Evolutionary conservation across 108 stramenopile species (phyloP).

Genomic region (Hondaea fermentalgiana): DNA sequence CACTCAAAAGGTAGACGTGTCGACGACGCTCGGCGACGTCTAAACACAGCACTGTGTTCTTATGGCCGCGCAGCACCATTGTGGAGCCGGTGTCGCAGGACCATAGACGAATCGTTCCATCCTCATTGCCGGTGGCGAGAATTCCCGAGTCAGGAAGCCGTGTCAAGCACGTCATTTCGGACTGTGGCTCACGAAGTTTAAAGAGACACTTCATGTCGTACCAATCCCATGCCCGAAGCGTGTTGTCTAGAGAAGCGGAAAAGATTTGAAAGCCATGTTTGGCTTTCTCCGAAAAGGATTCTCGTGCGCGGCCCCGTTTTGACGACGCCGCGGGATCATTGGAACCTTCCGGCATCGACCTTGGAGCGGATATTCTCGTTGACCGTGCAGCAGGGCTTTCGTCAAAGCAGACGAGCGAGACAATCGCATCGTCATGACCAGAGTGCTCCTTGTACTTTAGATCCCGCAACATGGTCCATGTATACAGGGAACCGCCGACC

Average conservation of each 20-base stretch:
- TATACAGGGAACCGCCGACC: background rate
- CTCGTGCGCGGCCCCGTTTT: background rate
- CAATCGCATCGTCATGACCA: background rate
- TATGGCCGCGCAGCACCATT: background rate
- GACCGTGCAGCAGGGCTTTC: background rate
- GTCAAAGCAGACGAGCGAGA: background rate
- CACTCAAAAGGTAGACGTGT: background rate
- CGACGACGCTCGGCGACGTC: background rate
- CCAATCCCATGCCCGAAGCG: background rate
- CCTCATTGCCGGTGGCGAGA: background rate
- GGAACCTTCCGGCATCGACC: background rate
- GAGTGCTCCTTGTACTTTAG: background rate
- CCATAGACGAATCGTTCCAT: background rate
- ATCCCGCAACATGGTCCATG: background rate
- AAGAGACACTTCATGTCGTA: slow-evolving; percentile 3
- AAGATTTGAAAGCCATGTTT: background rate
- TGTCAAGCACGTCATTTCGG: background rate
- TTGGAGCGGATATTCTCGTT: too few relatives aligned
- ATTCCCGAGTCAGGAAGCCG: background rate
- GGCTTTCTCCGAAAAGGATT: too few relatives aligned
- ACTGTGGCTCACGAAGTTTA: background rate
- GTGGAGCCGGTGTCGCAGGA: slow-evolving; percentile 9
- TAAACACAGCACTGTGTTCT: background rate
- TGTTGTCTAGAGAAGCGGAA: background rate
- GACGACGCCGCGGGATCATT: background rate